A percentile compares a stretch with the other conserved stretches of the same genome.
Evolutionary conservation across 805 yeast species (phyloP).

Genomic region (Wickerhamomyces tratensis): DNA sequence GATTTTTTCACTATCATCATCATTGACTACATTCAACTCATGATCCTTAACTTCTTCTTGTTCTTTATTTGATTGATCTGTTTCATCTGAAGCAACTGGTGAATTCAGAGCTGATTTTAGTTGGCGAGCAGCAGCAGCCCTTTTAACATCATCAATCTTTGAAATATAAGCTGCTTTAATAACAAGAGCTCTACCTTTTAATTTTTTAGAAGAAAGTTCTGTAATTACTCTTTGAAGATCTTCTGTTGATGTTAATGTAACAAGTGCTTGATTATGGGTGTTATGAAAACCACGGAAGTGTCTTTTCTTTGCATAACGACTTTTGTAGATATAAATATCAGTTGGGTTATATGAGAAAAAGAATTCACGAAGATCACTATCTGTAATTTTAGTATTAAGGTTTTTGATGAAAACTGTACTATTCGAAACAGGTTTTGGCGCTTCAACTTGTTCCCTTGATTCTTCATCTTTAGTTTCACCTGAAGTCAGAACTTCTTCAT

Average conservation of each 20-base stretch:
- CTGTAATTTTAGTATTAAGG: conserved; percentile 30
- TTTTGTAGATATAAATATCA: conserved; percentile 37
- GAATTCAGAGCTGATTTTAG: neutral
- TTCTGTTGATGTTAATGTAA: conserved; percentile 32
- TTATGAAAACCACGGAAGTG: conserved; percentile 20
- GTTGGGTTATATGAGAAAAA: conserved; percentile 36
- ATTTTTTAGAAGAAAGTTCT: conserved; percentile 25
- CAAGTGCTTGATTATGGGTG: conserved; percentile 38
- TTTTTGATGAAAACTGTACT: conserved; percentile 37
- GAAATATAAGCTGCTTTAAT: conserved; percentile 31
- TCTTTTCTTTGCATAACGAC: conserved; percentile 18
- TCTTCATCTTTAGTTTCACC: neutral
- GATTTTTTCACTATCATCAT: neutral
- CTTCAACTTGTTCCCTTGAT: neutral
- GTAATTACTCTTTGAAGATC: conserved; percentile 34
- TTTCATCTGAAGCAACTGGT: conserved; percentile 4
- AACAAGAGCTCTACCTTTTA: conserved; percentile 25
- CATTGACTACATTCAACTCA: too few species aligned
- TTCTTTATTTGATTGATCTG: conserved; percentile 1
- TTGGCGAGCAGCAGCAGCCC: conserved; percentile 21
- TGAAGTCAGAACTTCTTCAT: too few species aligned
- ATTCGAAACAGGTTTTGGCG: conserved; percentile 20
- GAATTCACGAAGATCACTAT: conserved; percentile 33
- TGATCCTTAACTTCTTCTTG: too few species aligned
- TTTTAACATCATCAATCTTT: conserved; percentile 35